Percentiles rank a stretch among this genome's conserved stretches.
Evolutionary conservation across 2,329 filamentous ascomycete species (phyloP).

Genomic region (Cryphonectria naterciae): DNA sequence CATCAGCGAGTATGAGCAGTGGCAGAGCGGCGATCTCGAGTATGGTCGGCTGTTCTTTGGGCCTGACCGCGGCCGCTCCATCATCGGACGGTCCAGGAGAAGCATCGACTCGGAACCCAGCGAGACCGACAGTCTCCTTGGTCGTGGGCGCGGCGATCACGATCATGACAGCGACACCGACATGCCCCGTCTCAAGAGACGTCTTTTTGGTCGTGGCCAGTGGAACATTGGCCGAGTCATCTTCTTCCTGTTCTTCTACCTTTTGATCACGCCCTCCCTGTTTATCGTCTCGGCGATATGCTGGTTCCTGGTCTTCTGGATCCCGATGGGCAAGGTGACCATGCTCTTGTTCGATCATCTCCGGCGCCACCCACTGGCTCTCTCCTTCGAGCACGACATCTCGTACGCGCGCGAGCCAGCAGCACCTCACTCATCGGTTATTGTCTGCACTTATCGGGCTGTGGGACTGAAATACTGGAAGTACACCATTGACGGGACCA

Average conservation of each 20-base stretch:
- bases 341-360: constrained; percentile 89
- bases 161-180: constrained; percentile 42
- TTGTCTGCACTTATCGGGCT: constrained; percentile 95
- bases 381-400: constrained; percentile 90
- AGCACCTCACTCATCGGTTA: constrained; percentile 78
- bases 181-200: constrained; percentile 66
- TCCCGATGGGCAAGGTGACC: constrained; percentile 97
- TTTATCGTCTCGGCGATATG: constrained; percentile 86
- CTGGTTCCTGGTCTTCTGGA: constrained; percentile 97
- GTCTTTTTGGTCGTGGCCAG: constrained; percentile 91
- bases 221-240: constrained; percentile 95
- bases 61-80: constrained; percentile 74
- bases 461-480: constrained; percentile 98
- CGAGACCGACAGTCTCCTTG: constrained; percentile 89
- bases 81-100: constrained; percentile 82
- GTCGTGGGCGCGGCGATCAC: constrained; percentile 59
- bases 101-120: constrained; percentile 84
- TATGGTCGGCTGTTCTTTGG: constrained; percentile 96
- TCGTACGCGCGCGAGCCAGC: constrained; percentile 72
- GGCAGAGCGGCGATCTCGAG: constrained; percentile 96
- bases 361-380: constrained; percentile 85
- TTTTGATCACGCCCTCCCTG: constrained; percentile 82
- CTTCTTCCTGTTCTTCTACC: constrained; percentile 97
- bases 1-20: constrained; percentile 98
- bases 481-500: constrained; percentile 97